phyloP scores from a whole-genome alignment of 2,329 filamentous ascomycete genomes.

The Neoascochyta sp. region DNA sequence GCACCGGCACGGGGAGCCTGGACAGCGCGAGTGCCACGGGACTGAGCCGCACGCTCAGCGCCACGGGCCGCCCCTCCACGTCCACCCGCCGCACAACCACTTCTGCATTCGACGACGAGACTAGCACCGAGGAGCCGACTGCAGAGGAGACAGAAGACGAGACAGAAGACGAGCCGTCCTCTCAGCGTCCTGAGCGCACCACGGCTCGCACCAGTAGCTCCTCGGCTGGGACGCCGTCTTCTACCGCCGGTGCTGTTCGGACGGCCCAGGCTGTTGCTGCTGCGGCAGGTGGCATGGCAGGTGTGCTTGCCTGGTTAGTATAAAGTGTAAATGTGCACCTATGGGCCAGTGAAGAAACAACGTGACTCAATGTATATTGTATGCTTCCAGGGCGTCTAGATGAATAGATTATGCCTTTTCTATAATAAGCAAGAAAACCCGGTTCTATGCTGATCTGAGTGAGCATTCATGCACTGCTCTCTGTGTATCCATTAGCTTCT shows the following conservation, averaged over 20 bases:
- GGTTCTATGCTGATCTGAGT: too few species aligned
- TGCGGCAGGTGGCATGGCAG: conserved; percentile 4
- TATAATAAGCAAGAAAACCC: too few species aligned
- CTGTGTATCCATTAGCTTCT: too few species aligned
- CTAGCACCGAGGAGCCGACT: not conserved
- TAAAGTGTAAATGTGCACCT: not conserved
- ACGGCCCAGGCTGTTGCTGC: conserved; percentile 3
- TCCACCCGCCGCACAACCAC: not conserved
- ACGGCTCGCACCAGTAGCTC: conserved; percentile 1
- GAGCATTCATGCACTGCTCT: too few species aligned
- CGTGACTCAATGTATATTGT: too few species aligned
- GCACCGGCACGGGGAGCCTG: conserved; percentile 1
- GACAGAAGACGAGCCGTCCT: not conserved
- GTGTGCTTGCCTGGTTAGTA: conserved; percentile 2
- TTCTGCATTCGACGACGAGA: not conserved
- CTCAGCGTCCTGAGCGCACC: not conserved
- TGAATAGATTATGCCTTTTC: too few species aligned
- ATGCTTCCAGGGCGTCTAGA: too few species aligned
- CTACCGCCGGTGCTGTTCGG: conserved; percentile 4
- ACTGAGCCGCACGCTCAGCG: not conserved
- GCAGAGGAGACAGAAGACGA: not conserved
- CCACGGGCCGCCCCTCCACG: not conserved
- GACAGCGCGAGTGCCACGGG: not conserved
- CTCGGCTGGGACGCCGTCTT: not conserved
- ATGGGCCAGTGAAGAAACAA: too few species aligned